These are phyloP conservation scores for Wickerhamiella azyma DNA, from an alignment of 805 yeast genomes.

Conservation along the genomic window DNA sequence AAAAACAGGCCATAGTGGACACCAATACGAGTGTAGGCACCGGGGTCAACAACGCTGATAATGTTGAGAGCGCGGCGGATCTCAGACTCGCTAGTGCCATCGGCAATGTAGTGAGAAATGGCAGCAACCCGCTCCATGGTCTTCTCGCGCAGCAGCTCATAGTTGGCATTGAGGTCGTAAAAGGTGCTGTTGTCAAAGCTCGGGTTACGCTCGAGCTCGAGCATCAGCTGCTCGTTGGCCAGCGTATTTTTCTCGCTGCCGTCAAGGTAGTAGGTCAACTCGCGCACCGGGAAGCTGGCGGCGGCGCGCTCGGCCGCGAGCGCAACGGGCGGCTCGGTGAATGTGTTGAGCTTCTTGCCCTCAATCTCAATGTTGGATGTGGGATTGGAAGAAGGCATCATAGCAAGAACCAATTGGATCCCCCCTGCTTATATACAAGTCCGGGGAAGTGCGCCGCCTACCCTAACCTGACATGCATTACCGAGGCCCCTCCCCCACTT, in stretches of 20 bases:
- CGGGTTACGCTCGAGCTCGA: slow-evolving; percentile 41
- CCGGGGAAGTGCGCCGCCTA: background rate
- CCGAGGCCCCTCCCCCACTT: slow-evolving; percentile 5
- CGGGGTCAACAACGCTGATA: slow-evolving; percentile 44
- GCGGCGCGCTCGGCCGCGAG: slow-evolving; percentile 29
- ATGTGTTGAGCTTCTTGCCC: slow-evolving; percentile 19
- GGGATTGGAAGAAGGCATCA: slow-evolving; percentile 3
- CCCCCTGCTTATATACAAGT: background rate
- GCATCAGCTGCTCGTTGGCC: slow-evolving; percentile 26
- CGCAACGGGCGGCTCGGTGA: slow-evolving; percentile 26
- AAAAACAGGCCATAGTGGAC: slow-evolving; percentile 80
- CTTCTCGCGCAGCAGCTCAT: slow-evolving; percentile 25
- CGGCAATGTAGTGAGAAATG: slow-evolving; percentile 19
- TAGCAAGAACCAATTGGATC: too few relatives aligned
- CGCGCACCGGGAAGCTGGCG: slow-evolving; percentile 26
- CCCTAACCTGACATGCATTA: background rate
- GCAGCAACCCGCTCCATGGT: slow-evolving; percentile 22
- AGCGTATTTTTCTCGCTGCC: slow-evolving; percentile 30
- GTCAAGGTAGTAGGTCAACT: slow-evolving; percentile 31
- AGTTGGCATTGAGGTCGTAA: slow-evolving; percentile 35
- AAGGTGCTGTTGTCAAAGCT: slow-evolving; percentile 30
- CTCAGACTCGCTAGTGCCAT: slow-evolving; percentile 21
- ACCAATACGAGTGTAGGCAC: slow-evolving; percentile 67
- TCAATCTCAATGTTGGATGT: slow-evolving; percentile 14
- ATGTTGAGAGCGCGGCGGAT: slow-evolving; percentile 19